Conservation (phyloP, 148 eudicot genomes). For the Chenopodium suecicum region DNA sequence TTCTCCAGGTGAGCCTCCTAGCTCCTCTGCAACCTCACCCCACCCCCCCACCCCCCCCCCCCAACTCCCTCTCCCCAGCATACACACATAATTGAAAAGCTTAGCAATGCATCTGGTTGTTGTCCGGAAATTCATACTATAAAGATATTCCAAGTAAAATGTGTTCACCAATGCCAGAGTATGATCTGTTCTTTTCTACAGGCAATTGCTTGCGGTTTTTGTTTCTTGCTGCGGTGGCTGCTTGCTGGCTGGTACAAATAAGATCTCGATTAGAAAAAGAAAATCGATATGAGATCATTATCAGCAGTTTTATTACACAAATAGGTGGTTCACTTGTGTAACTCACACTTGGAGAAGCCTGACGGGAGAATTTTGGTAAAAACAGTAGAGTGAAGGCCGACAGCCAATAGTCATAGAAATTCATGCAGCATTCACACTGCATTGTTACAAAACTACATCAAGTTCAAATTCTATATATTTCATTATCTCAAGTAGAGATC, state of each 20-base stretch:
- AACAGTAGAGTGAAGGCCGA: too few species aligned
- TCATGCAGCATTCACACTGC: too few species aligned
- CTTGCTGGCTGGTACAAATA: conserved; percentile 95
- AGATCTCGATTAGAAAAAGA: not conserved
- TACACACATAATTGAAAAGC: too few species aligned
- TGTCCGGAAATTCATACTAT: not conserved
- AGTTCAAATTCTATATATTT: too few species aligned
- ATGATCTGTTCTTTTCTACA: conserved; percentile 23
- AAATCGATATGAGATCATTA: not conserved
- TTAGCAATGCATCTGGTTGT: not conserved
- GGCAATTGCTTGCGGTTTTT: conserved; percentile 79
- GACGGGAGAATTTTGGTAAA: too few species aligned
- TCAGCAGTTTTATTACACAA: not conserved
- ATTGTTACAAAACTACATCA: too few species aligned
- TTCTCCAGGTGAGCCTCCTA: conserved; percentile 59
- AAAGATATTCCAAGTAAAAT: not conserved
- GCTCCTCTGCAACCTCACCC: not conserved
- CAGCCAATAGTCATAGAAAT: too few species aligned
- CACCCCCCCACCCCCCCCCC: not conserved
- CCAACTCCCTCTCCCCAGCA: not conserved
- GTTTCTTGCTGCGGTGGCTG: conserved; percentile 82
- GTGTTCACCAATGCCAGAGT: not conserved
- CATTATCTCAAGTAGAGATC: too few species aligned
- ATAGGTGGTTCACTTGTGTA: not conserved
- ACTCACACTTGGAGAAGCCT: too few species aligned